Conservation (phyloP, 768 basidiomycete species). For the Pulveroboletus sp. region DNA sequence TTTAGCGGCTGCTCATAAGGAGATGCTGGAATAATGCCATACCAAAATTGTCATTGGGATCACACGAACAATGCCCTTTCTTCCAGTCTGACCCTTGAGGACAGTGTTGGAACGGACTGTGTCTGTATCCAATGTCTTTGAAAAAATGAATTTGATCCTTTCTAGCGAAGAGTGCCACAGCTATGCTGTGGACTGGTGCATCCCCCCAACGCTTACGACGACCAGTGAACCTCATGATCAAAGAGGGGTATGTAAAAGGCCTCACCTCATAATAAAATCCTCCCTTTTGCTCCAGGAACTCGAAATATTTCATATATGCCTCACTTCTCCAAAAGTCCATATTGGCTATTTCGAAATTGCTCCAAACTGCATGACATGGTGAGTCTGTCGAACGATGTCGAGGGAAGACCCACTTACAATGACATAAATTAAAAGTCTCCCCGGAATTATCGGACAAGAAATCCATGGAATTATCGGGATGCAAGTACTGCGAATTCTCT, state of each 20-base stretch:
- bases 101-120: constrained; percentile 94
- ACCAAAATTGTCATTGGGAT: constrained; percentile 71
- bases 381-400: neutral
- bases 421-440: constrained; percentile 58
- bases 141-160: constrained; percentile 95
- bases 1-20: constrained; percentile 3
- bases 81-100: constrained; percentile 70
- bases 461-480: constrained; percentile 52
- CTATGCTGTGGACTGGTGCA: constrained; percentile 89
- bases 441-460: constrained; percentile 68
- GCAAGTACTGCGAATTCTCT: constrained; percentile 50
- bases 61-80: constrained; percentile 85
- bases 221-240: constrained; percentile 2
- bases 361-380: constrained; percentile 59
- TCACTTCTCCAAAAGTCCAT: constrained; percentile 82
- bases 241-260: neutral
- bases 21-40: constrained; percentile 18
- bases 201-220: constrained; percentile 79
- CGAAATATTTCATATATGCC: constrained; percentile 79
- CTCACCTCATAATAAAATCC: constrained; percentile 86
- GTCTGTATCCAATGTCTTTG: constrained; percentile 88
- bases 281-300: constrained; percentile 71
- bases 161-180: constrained; percentile 80
- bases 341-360: constrained; percentile 88
- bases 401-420: constrained; percentile 39